These are phyloP conservation scores for Cutaneotrichosporon mucoides DNA, from an alignment of 1,284 basidiomycete genomes.

Conservation along the genomic window DNA sequence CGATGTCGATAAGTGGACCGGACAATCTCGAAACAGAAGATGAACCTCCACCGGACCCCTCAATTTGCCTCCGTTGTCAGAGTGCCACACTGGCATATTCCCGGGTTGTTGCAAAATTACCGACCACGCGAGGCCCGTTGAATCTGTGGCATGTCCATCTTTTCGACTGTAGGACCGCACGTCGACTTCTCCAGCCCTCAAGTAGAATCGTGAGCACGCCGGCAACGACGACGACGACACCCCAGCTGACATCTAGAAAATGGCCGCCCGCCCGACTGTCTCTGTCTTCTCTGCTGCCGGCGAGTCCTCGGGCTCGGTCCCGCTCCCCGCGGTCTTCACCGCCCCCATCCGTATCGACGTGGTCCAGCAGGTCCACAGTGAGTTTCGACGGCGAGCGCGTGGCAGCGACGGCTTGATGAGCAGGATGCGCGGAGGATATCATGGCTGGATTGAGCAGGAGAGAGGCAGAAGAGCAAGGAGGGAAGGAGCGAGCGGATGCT, in stretches of 20 bases:
- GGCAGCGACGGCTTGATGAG: not conserved
- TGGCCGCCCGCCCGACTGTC: slow-evolving; percentile 88
- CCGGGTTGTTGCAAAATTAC: no score
- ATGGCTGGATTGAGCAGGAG: not conserved
- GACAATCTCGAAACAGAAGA: slow-evolving; percentile 1
- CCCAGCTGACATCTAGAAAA: slow-evolving; percentile 43
- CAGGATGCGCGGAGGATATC: no score
- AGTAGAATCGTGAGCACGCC: slow-evolving; percentile 2
- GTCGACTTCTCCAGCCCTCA: slow-evolving; percentile 2
- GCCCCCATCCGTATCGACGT: slow-evolving; percentile 99
- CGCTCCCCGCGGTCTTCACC: slow-evolving; percentile 94
- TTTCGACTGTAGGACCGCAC: not conserved
- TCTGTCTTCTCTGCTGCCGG: slow-evolving; percentile 71
- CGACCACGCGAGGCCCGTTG: not conserved
- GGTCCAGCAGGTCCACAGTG: slow-evolving; percentile 97
- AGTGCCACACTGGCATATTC: not conserved
- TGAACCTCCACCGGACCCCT: slow-evolving; percentile 1
- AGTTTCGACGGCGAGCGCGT: slow-evolving; percentile 48
- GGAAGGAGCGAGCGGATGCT: not conserved
- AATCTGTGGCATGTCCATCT: not conserved
- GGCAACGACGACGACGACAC: not conserved
- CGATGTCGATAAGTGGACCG: not conserved
- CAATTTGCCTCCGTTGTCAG: not conserved
- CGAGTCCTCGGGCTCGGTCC: slow-evolving; percentile 83
- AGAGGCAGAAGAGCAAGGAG: not conserved